Conservation (phyloP, 164 flowering plant species). For the Tinospora cordifolia region DNA sequence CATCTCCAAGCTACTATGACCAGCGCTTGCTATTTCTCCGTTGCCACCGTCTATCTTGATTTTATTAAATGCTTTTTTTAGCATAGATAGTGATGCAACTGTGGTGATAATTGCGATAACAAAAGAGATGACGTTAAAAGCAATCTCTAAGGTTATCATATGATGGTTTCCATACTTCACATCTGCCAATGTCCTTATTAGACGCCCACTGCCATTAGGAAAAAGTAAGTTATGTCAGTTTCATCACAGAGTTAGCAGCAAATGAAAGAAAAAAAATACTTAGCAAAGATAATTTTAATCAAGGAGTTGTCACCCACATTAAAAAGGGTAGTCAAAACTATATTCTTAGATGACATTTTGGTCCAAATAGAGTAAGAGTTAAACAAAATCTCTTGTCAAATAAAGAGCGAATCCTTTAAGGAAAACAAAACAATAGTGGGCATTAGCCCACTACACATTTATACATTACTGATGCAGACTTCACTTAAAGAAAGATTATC, state of each 20-base stretch:
- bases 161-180: slow-evolving; percentile 65
- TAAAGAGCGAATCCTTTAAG: too few relatives aligned
- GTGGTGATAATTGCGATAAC: slow-evolving; percentile 58
- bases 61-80: slow-evolving; percentile 56
- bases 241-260: background rate
- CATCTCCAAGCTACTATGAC: slow-evolving; percentile 30
- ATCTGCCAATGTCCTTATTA: slow-evolving; percentile 79
- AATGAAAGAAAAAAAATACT: too few relatives aligned
- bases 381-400: too few relatives aligned
- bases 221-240: slow-evolving; percentile 2
- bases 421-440: too few relatives aligned
- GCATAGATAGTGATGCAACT: slow-evolving; percentile 73
- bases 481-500: too few relatives aligned
- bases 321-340: too few relatives aligned
- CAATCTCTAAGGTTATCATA: slow-evolving; percentile 73
- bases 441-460: too few relatives aligned
- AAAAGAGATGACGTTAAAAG: slow-evolving; percentile 71
- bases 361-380: too few relatives aligned
- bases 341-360: too few relatives aligned
- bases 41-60: slow-evolving; percentile 35
- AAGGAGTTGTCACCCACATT: too few relatives aligned
- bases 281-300: too few relatives aligned
- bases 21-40: slow-evolving; percentile 22
- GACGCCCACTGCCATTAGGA: slow-evolving; percentile 58
- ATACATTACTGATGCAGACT: too few relatives aligned